Base-by-base conservation (phyloP, 1,284 basidiomycete genomes). In the Cryptococcus sp. region DNA sequence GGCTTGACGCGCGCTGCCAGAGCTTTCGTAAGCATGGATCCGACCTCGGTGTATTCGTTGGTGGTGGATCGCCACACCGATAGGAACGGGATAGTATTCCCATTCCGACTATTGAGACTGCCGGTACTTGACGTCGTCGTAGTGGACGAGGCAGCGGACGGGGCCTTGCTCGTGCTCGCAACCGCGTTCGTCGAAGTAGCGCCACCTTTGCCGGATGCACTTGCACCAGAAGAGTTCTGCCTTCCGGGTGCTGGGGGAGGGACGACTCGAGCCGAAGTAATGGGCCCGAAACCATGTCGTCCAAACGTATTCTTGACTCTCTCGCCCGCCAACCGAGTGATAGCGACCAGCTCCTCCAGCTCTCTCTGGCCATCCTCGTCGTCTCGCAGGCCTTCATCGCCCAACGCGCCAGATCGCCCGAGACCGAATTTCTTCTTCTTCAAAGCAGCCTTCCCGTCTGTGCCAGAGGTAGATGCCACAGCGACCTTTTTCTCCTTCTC, bases 311-410 rank as follows among this genome's bases (percentile, higher is more conserved):
- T 20, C 45, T 47, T 53, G 17, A 64, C 62, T 25, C 67, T 83
- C 25, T 84, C 82, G 52, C 82, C 82, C 0, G 87, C 85, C 4
- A 80, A 73, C 39, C 84, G 81, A 13, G 87, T 82, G 3, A 83
- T 80, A 53, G 80, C 81, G 25, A 84, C 80, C 61, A 87, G 79
- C 10, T 82, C 79, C 30, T 85, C 85, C 38, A 86, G 74, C 69
- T 87, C 91, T 19, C 84, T 85, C 67, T 90, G 88, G 3, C 90
- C 88, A 57, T 90, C 88, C 57, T 89, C 79, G 62, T 89, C 89
- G 72, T 89, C 88, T 48, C 83, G 83, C n/a, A 81, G 80, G 51
- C 86, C 86, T 38, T 85, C 69, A 58, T 70, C 66, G 25, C 64
- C 65, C 38, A 50, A 57, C 22, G 51, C 57, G 41, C 55, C 47